Evolutionary conservation across 441 rosid species (phyloP).

Genomic region (Syzygium syzygioides): DNA sequence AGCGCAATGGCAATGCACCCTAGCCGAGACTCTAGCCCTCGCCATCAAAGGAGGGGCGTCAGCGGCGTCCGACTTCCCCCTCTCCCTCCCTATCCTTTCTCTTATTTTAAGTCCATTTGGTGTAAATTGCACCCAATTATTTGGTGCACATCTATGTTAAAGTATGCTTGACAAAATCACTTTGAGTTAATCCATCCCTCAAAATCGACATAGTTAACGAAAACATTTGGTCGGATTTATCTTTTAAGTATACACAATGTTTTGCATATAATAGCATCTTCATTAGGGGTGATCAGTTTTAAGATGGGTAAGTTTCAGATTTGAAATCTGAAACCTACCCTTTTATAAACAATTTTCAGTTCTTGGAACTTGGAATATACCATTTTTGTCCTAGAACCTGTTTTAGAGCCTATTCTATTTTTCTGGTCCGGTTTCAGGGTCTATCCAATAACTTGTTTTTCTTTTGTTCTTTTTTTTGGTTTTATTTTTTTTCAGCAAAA

Average conservation of each 20-base stretch:
- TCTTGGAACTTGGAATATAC: too few relatives aligned
- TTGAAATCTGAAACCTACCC: fast-evolving
- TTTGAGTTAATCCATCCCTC: not conserved
- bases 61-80: not conserved
- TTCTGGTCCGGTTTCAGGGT: too few relatives aligned
- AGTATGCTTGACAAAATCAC: not conserved
- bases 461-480: too few relatives aligned
- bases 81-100: not conserved
- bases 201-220: not conserved
- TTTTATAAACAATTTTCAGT: too few relatives aligned
- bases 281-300: too few relatives aligned
- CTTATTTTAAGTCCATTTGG: not conserved
- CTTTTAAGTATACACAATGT: not conserved
- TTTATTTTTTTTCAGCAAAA: too few relatives aligned
- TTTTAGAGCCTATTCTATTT: too few relatives aligned
- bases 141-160: not conserved
- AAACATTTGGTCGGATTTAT: not conserved
- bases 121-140: not conserved
- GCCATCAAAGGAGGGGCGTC: not conserved
- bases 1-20: not conserved
- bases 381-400: too few relatives aligned
- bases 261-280: too few relatives aligned
- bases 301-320: too few relatives aligned
- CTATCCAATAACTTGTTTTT: too few relatives aligned
- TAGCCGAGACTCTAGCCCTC: not conserved